Conservation (phyloP, 768 basidiomycete genomes). For the Termitomyces sp. region DNA sequence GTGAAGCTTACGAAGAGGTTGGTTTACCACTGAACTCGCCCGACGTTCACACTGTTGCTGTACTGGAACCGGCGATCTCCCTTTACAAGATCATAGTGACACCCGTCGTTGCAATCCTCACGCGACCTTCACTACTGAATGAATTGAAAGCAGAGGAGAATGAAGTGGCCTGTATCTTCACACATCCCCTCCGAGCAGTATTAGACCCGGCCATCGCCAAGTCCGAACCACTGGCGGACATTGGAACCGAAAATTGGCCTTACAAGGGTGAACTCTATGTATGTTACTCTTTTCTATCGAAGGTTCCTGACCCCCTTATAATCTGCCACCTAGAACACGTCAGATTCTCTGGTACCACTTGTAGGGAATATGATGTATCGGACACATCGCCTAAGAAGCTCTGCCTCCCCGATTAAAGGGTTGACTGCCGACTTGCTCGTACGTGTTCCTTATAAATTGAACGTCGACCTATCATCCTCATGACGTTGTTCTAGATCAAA, state of each 20-base stretch:
- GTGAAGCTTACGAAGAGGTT: slow-evolving; percentile 89
- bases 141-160: slow-evolving; percentile 51
- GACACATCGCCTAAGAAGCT: slow-evolving; percentile 80
- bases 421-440: slow-evolving; percentile 82
- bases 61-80: slow-evolving; percentile 66
- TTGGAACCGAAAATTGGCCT: slow-evolving; percentile 73
- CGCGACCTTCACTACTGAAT: slow-evolving; percentile 47
- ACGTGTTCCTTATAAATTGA: slow-evolving; percentile 17
- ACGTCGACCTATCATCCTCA: background rate
- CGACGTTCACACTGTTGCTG: slow-evolving; percentile 55
- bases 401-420: slow-evolving; percentile 79
- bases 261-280: slow-evolving; percentile 75
- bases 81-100: slow-evolving; percentile 69
- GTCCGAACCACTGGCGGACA: slow-evolving; percentile 47
- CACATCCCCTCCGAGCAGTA: slow-evolving; percentile 71
- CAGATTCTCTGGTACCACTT: slow-evolving; percentile 46
- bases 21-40: slow-evolving; percentile 56
- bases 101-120: slow-evolving; percentile 73
- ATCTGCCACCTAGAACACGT: slow-evolving; percentile 43
- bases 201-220: slow-evolving; percentile 54
- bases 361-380: slow-evolving; percentile 58
- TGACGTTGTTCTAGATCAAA: slow-evolving; percentile 43
- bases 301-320: background rate
- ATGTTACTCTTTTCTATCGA: slow-evolving; percentile 1
- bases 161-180: slow-evolving; percentile 81